phyloP scores from a whole-genome alignment of 2,329 filamentous ascomycete species.

The Teratosphaeria gauchensis region DNA sequence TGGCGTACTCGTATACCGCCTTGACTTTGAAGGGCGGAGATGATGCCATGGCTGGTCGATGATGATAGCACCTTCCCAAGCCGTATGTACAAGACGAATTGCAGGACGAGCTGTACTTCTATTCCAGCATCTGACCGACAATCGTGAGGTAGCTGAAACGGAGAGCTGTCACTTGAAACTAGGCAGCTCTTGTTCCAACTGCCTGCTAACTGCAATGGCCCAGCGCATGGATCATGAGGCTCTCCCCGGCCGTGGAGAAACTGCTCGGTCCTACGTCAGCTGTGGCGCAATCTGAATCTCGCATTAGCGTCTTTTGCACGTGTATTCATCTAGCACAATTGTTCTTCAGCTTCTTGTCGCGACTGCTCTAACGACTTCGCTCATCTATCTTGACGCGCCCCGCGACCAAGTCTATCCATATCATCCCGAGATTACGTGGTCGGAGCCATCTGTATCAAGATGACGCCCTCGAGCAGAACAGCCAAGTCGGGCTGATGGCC shows the following conservation, averaged over 20 bases:
- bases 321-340: not conserved
- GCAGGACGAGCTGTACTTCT: too few relatives aligned
- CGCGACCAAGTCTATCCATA: too few relatives aligned
- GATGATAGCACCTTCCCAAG: not conserved
- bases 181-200: not conserved
- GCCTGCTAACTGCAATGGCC: not conserved
- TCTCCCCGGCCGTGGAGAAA: not conserved
- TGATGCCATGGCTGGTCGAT: not conserved
- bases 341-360: too few relatives aligned
- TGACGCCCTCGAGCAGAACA: too few relatives aligned
- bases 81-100: too few relatives aligned
- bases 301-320: not conserved
- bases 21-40: slow-evolving; percentile 69
- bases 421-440: too few relatives aligned
- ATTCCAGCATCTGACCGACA: not conserved
- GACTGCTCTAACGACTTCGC: too few relatives aligned
- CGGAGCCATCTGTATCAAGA: too few relatives aligned
- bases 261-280: not conserved
- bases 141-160: not conserved
- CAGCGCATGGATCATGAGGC: not conserved
- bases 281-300: not conserved
- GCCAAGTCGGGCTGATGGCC: too few relatives aligned
- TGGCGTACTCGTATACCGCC: slow-evolving; percentile 89
- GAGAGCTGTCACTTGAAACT: not conserved
- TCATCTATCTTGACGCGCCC: too few relatives aligned